Evolutionary conservation across 441 rosid species (phyloP).

Genomic region (Breynia disticha): DNA sequence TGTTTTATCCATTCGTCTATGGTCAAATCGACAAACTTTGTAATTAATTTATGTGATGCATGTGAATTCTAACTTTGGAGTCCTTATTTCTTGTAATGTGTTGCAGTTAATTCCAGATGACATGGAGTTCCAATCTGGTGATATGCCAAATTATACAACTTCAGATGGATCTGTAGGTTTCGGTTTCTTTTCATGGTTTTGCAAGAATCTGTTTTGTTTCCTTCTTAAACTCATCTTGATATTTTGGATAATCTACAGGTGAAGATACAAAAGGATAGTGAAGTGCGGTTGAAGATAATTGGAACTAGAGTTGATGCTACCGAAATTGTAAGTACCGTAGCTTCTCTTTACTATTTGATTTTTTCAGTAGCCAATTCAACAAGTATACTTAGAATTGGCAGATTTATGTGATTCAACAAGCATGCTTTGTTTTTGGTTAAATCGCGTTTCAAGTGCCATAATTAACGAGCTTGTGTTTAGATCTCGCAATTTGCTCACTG

Average conservation of each 20-base stretch:
- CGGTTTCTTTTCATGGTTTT: background rate
- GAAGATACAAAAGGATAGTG: slow-evolving; percentile 87
- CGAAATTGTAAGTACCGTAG: slow-evolving; percentile 49
- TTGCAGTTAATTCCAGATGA: slow-evolving; percentile 85
- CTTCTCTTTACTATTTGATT: background rate
- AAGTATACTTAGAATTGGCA: background rate
- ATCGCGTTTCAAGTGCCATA: too few relatives aligned
- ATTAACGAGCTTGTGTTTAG: background rate
- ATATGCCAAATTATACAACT: slow-evolving; percentile 79
- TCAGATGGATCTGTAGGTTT: slow-evolving; percentile 77
- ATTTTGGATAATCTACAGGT: slow-evolving; percentile 36
- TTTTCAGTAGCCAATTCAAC: background rate
- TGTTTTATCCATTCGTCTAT: too few relatives aligned
- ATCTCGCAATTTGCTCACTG: background rate
- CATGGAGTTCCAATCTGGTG: slow-evolving; percentile 95
- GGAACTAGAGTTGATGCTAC: slow-evolving; percentile 94
- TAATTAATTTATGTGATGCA: too few relatives aligned
- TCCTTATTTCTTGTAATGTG: background rate
- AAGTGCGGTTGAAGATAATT: slow-evolving; percentile 85
- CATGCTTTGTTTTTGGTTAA: background rate
- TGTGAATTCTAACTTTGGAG: background rate
- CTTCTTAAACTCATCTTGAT: slow-evolving; percentile 2
- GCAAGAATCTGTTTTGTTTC: background rate
- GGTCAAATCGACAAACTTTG: too few relatives aligned
- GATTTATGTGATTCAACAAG: background rate